Base-by-base conservation (phyloP, 2,329 filamentous ascomycete genomes). In the Xylariaceae sp. region DNA sequence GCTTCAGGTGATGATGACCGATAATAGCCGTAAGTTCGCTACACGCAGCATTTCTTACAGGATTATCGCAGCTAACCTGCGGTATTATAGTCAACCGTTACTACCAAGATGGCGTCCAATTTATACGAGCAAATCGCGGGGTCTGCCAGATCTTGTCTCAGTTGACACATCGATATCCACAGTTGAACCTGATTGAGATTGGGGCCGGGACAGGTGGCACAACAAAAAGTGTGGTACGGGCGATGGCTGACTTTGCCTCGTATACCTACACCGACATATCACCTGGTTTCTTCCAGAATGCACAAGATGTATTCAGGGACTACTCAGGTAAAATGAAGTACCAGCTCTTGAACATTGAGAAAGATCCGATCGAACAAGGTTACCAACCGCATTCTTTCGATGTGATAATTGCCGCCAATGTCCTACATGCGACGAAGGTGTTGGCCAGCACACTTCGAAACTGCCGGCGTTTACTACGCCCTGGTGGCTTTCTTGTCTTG, bases 401-500 rank as follows among this genome's bases (percentile, higher is more conserved):
- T 44, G 19, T 72, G 16, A 51, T 72, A 5, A 58, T 72, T 48
- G 68, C 68, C 3, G 1, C 62, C 55, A 6, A 67, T 19, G 67
- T 69, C 0, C 45, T 72, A 1, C 63, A 68, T 40, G 61, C 65
- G 1, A 68, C 66, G 1, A 26, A 50, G 15, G 32, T 34, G 18
- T 18, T 68, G 5, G 42, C 61, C 48, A 1, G 59, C n/a, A 54
- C 64, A 36, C 5, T 65, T 61, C 7, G 16, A 37, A 19, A 55
- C 16, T 54, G 53, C 36, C 32, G 55, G 10, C 8, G 45, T 12
- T 46, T 72, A 1, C 50, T 72, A 1, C 67, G 65, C 5, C 68
- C 72, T 0, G 70, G 67, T 1, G 74, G 74, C 0, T 67, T 68
- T 22, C 56, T 77, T 5, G 32, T 51, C 5, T 19, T 55, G n/a